Evolutionary conservation across 1,284 basidiomycete species (phyloP).

Genomic region (Cutaneotrichosporon sp.): DNA sequence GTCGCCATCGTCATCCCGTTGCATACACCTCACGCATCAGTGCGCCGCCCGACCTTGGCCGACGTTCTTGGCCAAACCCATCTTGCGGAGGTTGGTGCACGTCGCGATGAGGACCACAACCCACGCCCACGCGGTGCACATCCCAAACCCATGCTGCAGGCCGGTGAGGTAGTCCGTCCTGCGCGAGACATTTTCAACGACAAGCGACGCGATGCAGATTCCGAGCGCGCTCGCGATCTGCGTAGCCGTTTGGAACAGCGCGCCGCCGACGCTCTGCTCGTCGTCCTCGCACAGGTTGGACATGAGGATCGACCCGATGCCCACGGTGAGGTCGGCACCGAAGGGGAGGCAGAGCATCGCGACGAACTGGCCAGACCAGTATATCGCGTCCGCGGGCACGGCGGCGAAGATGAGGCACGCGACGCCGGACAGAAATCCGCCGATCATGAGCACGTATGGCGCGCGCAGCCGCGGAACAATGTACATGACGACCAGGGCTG

Average conservation of each 20-base stretch:
- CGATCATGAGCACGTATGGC: slow-evolving; percentile 25
- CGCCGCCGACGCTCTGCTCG: slow-evolving; percentile 34
- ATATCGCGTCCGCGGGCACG: slow-evolving; percentile 20
- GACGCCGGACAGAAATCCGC: slow-evolving; percentile 21
- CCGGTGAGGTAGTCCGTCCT: slow-evolving; percentile 18
- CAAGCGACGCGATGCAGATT: slow-evolving; percentile 23
- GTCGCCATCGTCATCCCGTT: too few relatives aligned
- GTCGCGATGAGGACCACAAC: slow-evolving; percentile 11
- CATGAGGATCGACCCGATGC: slow-evolving; percentile 34
- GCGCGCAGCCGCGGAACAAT: slow-evolving; percentile 29
- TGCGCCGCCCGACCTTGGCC: slow-evolving; percentile 5
- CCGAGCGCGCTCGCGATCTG: slow-evolving; percentile 31
- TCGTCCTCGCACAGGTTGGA: slow-evolving; percentile 33
- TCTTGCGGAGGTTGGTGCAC: slow-evolving; percentile 15
- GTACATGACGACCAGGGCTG: slow-evolving; percentile 23
- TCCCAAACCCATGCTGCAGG: slow-evolving; percentile 25
- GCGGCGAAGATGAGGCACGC: slow-evolving; percentile 33
- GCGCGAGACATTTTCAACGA: slow-evolving; percentile 15
- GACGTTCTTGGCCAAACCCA: slow-evolving; percentile 14
- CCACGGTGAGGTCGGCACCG: slow-evolving; percentile 33
- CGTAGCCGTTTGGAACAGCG: slow-evolving; percentile 31
- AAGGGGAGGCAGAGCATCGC: slow-evolving; percentile 30
- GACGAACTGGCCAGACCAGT: slow-evolving; percentile 37
- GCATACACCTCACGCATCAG: too few relatives aligned
- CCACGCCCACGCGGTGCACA: slow-evolving; percentile 23